These are phyloP conservation scores for Ambrosiella beaveri DNA, from an alignment of 2,329 filamentous ascomycete genomes.

Conservation along the genomic window DNA sequence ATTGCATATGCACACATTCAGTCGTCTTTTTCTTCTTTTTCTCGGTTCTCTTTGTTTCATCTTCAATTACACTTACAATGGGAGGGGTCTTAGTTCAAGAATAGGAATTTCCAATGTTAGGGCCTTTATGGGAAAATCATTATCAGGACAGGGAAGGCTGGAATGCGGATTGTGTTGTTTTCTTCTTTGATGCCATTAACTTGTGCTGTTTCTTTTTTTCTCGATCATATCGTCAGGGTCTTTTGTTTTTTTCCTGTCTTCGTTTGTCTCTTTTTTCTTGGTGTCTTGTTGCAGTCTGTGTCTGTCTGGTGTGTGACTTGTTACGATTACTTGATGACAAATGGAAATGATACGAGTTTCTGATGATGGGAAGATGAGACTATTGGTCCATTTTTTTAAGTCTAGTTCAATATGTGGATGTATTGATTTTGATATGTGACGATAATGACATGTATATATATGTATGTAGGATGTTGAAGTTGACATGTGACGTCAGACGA, in stretches of 20 bases:
- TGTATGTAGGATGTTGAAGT: neutral
- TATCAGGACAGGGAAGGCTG: constrained; percentile 9
- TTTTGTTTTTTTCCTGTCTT: neutral
- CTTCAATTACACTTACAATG: constrained; percentile 7
- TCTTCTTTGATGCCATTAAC: constrained; percentile 7
- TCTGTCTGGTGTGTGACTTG: neutral
- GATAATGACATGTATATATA: neutral
- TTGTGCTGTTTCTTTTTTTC: neutral
- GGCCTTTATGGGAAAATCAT: constrained; percentile 8
- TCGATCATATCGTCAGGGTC: neutral
- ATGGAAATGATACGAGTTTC: neutral
- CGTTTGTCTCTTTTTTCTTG: neutral
- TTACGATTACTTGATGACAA: neutral
- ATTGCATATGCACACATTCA: constrained; percentile 5
- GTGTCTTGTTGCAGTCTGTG: neutral
- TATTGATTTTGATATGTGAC: neutral
- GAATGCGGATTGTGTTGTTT: constrained; percentile 10
- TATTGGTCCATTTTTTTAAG: neutral
- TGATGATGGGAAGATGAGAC: neutral
- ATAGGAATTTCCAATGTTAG: constrained; percentile 9
- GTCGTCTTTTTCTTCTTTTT: constrained; percentile 1
- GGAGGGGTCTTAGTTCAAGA: constrained; percentile 10
- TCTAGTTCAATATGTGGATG: neutral
- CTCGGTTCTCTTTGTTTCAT: constrained; percentile 8
- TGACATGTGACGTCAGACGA: neutral